Base-by-base conservation (phyloP, 768 basidiomycete genomes). In the Gloeostereum incarnatum region DNA sequence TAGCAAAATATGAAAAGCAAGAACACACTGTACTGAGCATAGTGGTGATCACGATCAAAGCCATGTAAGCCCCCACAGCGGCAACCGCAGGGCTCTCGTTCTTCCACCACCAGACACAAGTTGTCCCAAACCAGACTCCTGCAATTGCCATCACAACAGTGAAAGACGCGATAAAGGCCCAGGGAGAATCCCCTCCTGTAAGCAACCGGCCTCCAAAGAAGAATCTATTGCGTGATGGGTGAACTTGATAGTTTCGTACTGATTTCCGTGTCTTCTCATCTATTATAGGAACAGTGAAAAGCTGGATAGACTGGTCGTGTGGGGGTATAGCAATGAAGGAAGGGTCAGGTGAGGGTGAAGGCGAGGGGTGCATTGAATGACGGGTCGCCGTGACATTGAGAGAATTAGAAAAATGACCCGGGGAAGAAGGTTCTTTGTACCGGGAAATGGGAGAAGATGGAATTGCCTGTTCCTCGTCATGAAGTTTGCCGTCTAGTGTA, bases 51-150 rank as follows among this genome's bases (percentile, higher is more conserved):
- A 80, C 81, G 45, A 94, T 51, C 35, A 84, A 64, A 4, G 64
- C 51, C 42, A 75, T 47, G 46, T 76, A 76, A 6, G 58, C 67
- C 26, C 65, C 65, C 17, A 74, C 65, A 14, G 65, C 69, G 0
- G 83, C 81, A 10, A 80, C 72, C 4, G 75, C 79, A 5, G 80
- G 73, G 35, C 86, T 84, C 42, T 78, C 68, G 48, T 91, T 65
- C 25, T 63, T 61, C 92, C 93, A 97, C 73, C 93, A 81, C 75
- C 81, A 94, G 13, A 81, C 77, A 32, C 80, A 83, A 1, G 90
- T 92, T 18, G 89, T 89, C 7, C 78, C 85, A 45, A 96, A 77
- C 87, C 89, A 99, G 6, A 84, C 58, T 0, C 79, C 88, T 2
- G 85, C 64, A 32, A 97, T 68, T 2, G 68, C 68, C 18, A 91